Evolutionary conservation across 805 yeast genomes (phyloP).

Genomic region (Starmerella vaccinii): DNA sequence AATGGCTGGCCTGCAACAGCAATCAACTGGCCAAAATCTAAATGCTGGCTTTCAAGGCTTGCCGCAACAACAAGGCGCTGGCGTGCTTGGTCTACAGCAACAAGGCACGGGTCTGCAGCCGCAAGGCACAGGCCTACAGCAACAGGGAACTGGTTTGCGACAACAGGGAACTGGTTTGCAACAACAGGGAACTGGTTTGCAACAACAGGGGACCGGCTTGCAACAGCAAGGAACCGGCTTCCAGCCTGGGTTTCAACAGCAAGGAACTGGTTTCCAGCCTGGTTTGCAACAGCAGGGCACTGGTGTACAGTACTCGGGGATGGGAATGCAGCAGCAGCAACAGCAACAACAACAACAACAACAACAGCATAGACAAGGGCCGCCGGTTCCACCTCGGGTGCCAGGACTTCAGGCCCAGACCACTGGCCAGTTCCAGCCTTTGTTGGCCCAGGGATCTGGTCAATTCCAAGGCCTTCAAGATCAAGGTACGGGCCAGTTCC

Average conservation of each 20-base stretch:
- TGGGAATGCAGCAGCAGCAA: background rate
- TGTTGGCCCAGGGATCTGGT: background rate
- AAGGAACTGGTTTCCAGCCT: background rate
- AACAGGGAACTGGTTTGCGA: conserved; percentile 5
- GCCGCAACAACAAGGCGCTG: background rate
- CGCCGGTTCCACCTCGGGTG: background rate
- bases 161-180: background rate
- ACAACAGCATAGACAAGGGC: conserved; percentile 4
- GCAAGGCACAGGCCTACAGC: background rate
- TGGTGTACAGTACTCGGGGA: background rate
- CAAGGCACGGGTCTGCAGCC: background rate
- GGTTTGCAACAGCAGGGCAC: conserved; percentile 3
- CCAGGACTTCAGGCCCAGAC: background rate
- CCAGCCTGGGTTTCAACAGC: background rate
- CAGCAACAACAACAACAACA: conserved; percentile 1
- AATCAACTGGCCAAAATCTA: background rate
- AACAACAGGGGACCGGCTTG: background rate
- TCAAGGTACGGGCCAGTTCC: background rate
- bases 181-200: conserved; percentile 2
- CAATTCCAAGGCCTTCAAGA: background rate
- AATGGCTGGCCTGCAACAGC: background rate
- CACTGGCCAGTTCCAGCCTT: background rate
- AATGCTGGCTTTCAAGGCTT: too few relatives aligned
- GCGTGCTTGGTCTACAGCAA: background rate
- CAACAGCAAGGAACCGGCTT: background rate